Evolutionary conservation across 2,329 filamentous ascomycete genomes (phyloP).

Genomic region (Plenodomus lindquistii): DNA sequence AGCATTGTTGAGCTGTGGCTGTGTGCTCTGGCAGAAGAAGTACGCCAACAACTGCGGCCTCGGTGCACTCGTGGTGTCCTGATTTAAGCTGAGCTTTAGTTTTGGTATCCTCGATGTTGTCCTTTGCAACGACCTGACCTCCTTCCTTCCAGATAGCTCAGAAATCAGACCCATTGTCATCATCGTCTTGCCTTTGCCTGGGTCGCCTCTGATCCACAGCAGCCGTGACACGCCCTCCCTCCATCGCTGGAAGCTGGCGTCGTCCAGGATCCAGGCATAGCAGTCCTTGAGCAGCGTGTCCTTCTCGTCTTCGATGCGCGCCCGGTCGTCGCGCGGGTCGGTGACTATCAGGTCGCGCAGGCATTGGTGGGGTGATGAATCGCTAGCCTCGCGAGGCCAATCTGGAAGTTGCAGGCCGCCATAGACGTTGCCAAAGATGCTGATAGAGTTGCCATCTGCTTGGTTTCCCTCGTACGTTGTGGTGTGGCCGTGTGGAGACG

Average conservation of each 20-base stretch:
- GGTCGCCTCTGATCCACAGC: conserved; percentile 44
- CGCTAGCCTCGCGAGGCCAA: background rate
- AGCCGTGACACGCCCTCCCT: conserved; percentile 15
- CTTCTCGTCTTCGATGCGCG: conserved; percentile 17
- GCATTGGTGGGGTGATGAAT: conserved; percentile 6
- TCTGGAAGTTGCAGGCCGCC: conserved; percentile 2
- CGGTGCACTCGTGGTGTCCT: too few species aligned
- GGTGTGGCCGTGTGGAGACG: conserved; percentile 1
- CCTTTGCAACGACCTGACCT: too few species aligned
- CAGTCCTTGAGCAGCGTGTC: conserved; percentile 15
- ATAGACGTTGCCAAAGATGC: conserved; percentile 1
- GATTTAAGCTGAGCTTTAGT: too few species aligned
- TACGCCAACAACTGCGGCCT: too few species aligned
- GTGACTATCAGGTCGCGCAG: conserved; percentile 13
- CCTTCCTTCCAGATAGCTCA: too few species aligned
- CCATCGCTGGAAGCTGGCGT: conserved; percentile 28
- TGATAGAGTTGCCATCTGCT: conserved; percentile 1
- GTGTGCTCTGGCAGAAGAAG: conserved; percentile 46
- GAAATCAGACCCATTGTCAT: conserved; percentile 21
- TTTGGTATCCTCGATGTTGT: too few species aligned
- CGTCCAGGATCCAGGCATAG: conserved; percentile 25
- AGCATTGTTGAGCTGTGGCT: conserved; percentile 44
- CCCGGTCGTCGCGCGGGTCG: conserved; percentile 17
- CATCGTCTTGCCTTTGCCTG: conserved; percentile 42
- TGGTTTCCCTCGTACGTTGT: background rate